These are phyloP conservation scores for Macadamia tetraphylla DNA, from an alignment of 164 flowering plant species.

Conservation along the genomic window DNA sequence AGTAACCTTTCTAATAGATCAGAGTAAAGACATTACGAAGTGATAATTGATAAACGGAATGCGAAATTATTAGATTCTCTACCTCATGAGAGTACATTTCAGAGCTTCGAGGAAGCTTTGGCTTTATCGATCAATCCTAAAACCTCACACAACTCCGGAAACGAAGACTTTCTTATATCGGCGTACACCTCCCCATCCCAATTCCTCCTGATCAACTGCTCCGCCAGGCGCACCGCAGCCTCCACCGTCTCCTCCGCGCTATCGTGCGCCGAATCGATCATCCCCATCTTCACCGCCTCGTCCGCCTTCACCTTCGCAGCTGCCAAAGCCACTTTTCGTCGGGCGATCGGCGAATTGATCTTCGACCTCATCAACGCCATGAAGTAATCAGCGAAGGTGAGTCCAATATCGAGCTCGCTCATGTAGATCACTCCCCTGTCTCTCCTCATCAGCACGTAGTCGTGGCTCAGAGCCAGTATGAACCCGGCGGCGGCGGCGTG, in stretches of 20 bases:
- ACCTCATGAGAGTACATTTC: no score
- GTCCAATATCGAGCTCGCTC: constrained; percentile 76
- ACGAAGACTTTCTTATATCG: constrained; percentile 34
- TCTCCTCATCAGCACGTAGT: constrained; percentile 65
- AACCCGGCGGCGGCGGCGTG: constrained; percentile 87
- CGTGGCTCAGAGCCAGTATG: constrained; percentile 63
- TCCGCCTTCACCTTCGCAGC: constrained; percentile 53
- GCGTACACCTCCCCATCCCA: constrained; percentile 70
- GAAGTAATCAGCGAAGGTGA: constrained; percentile 15
- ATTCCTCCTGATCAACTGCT: constrained; percentile 39
- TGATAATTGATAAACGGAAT: no score
- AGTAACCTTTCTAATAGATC: no score
- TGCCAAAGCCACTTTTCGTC: constrained; percentile 37
- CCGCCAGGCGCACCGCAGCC: constrained; percentile 48
- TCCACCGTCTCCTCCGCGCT: constrained; percentile 45
- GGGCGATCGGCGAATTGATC: constrained; percentile 28
- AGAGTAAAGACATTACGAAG: no score
- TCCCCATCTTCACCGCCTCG: constrained; percentile 41
- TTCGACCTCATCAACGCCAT: constrained; percentile 34
- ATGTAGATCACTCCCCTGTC: constrained; percentile 74
- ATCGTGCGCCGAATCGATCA: constrained; percentile 46
- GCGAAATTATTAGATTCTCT: no score
- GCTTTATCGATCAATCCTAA: constrained; percentile 24
- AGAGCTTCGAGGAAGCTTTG: background rate
- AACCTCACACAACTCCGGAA: constrained; percentile 24